Percentiles rank a stretch among this genome's conserved stretches.
These are phyloP conservation scores for Amyloporia xantha DNA, from an alignment of 768 basidiomycete genomes.

Conservation along the genomic window DNA sequence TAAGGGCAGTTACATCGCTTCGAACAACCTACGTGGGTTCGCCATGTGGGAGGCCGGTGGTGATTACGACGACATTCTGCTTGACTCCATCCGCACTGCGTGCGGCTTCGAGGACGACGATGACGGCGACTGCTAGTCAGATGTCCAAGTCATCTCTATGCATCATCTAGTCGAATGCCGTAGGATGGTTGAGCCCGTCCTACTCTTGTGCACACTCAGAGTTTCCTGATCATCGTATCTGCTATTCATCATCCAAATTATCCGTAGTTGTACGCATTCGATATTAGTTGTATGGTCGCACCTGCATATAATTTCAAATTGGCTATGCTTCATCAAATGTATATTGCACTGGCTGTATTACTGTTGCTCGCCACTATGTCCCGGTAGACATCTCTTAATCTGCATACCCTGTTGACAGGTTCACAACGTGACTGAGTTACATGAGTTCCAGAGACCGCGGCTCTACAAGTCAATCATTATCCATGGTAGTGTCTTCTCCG, in stretches of 20 bases:
- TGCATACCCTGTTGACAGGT: neutral
- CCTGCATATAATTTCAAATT: no score
- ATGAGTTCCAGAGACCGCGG: no score
- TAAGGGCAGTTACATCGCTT: conserved; percentile 57
- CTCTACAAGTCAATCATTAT: no score
- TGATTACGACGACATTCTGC: conserved; percentile 52
- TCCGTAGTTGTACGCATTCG: no score
- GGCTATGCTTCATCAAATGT: no score
- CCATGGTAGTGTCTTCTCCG: no score
- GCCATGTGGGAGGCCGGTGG: conserved; percentile 69
- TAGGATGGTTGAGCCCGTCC: neutral
- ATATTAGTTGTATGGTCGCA: no score
- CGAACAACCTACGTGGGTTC: conserved; percentile 53
- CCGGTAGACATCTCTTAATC: neutral
- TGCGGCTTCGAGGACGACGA: conserved; percentile 12
- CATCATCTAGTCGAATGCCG: no score
- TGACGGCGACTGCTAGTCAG: no score
- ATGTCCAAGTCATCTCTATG: no score
- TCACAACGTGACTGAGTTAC: no score
- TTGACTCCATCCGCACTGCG: conserved; percentile 44
- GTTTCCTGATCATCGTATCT: neutral
- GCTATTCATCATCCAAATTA: neutral
- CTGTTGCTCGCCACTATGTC: neutral
- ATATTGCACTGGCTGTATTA: neutral
- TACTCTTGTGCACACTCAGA: neutral